Conservation (phyloP, 106 monocot species). For the Phalaenopsis equestris region DNA sequence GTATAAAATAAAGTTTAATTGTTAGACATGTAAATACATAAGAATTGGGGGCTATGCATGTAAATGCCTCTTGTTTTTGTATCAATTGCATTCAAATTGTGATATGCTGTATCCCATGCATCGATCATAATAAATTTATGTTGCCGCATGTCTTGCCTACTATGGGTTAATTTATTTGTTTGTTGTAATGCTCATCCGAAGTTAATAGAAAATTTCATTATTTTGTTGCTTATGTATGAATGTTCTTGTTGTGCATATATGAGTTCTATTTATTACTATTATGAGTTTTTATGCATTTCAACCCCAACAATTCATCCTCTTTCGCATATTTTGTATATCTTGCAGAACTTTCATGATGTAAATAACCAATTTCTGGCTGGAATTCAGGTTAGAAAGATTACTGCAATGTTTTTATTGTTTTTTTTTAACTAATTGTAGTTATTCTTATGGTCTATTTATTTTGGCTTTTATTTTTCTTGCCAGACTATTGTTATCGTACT, state of each 20-base stretch:
- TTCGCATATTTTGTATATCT: not conserved
- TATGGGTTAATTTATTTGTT: not conserved
- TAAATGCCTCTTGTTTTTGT: too few species aligned
- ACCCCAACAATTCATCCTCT: not conserved
- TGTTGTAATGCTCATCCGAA: not conserved
- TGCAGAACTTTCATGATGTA: constrained; percentile 48
- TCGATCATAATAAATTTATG: too few species aligned
- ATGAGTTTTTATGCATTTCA: not conserved
- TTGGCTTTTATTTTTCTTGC: not conserved
- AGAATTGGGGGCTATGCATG: too few species aligned
- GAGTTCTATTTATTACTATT: not conserved
- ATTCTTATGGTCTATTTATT: constrained; percentile 2
- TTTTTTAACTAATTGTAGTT: not conserved
- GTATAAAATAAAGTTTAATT: too few species aligned
- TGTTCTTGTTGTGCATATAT: not conserved
- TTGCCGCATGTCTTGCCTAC: not conserved
- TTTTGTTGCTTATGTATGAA: not conserved
- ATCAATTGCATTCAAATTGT: too few species aligned
- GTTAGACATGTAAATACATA: too few species aligned
- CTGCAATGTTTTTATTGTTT: not conserved
- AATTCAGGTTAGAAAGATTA: constrained; percentile 44
- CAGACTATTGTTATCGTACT: constrained; percentile 71
- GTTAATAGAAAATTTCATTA: too few species aligned
- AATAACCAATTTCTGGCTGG: constrained; percentile 45
- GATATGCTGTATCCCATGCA: too few species aligned